Evolutionary conservation across 352 stramenopile species (phyloP).

Genomic region (Phytophthora colocasiae): DNA sequence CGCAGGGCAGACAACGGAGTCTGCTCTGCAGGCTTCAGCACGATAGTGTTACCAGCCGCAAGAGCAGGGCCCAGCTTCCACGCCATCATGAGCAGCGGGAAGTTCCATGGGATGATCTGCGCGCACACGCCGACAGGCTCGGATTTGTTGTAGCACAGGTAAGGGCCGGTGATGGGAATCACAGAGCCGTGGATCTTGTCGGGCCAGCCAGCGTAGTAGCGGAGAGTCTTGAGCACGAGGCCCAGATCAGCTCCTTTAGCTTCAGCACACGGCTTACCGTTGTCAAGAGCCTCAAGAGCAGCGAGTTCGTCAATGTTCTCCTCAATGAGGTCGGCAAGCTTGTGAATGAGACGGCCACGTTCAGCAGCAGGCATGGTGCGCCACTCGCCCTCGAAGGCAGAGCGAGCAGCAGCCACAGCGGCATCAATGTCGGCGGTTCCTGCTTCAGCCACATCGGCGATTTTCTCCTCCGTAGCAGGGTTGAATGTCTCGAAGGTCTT

Average conservation of each 20-base stretch:
- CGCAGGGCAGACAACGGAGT: conserved; percentile 94
- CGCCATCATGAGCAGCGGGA: conserved; percentile 93
- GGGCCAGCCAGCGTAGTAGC: conserved; percentile 94
- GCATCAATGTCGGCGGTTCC: conserved; percentile 69
- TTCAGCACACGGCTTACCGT: conserved; percentile 93
- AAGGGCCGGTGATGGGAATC: conserved; percentile 63
- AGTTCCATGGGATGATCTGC: conserved; percentile 76
- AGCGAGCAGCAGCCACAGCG: conserved; percentile 72
- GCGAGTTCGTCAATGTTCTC: conserved; percentile 71
- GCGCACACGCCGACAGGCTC: conserved; percentile 93
- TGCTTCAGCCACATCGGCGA: conserved; percentile 71
- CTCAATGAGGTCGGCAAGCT: conserved; percentile 64
- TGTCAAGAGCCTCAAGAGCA: conserved; percentile 94
- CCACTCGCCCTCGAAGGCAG: conserved; percentile 76
- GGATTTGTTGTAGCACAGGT: conserved; percentile 67
- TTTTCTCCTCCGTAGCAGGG: conserved; percentile 85
- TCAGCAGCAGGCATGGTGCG: conserved; percentile 53
- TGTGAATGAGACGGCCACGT: conserved; percentile 54
- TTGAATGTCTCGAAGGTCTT: conserved; percentile 85
- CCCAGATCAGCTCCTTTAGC: conserved; percentile 88
- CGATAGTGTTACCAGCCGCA: conserved; percentile 91
- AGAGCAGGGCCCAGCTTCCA: conserved; percentile 93
- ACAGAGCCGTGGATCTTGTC: conserved; percentile 84
- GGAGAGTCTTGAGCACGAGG: conserved; percentile 83
- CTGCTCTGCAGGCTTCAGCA: conserved; percentile 95